Conservation (phyloP, 2,329 filamentous ascomycete genomes). For the Colletotrichum musae region DNA sequence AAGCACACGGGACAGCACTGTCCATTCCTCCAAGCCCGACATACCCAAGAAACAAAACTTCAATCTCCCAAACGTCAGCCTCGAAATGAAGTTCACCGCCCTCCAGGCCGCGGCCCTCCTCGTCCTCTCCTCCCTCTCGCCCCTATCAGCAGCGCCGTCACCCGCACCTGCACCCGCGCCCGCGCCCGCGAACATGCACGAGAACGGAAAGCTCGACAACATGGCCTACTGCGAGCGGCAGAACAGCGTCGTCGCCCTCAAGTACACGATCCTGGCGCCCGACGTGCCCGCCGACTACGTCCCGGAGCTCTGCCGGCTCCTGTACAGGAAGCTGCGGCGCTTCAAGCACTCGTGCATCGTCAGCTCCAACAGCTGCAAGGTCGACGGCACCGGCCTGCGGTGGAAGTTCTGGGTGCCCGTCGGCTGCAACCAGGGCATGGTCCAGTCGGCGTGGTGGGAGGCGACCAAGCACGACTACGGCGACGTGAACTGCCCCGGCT, state of each 20-base stretch:
- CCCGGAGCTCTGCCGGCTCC: not conserved
- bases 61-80: not conserved
- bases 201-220: not conserved
- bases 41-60: not conserved
- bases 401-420: not conserved
- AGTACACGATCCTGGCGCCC: not conserved
- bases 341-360: not conserved
- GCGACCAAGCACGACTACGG: not conserved
- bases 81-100: not conserved
- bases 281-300: not conserved
- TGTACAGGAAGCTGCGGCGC: not conserved
- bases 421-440: slow-evolving; percentile 7
- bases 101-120: not conserved
- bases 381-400: not conserved
- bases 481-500: not conserved
- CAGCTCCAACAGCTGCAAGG: not conserved
- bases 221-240: not conserved
- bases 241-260: not conserved
- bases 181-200: no score
- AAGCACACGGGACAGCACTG: no score
- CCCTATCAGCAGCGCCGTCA: not conserved
- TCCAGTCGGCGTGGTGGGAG: slow-evolving; percentile 1
- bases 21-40: not conserved
- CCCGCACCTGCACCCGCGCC: not conserved
- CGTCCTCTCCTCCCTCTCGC: not conserved